These are phyloP conservation scores for Haplosporangium sp. DNA, from an alignment of 371 early-diverging fungal species.

Conservation along the genomic window DNA sequence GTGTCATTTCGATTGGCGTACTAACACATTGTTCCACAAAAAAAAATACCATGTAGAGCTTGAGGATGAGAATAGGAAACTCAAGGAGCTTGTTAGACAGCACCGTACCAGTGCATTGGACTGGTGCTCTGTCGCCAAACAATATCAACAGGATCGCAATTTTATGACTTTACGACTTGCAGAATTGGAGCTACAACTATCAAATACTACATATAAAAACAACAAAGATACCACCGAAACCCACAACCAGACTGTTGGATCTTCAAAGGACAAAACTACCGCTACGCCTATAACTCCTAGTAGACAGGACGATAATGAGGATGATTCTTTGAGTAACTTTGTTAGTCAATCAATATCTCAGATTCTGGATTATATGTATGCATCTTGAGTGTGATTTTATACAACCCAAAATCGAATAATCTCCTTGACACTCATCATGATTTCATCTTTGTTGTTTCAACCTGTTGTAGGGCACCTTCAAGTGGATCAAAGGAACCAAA, in stretches of 20 bases:
- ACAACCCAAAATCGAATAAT: background rate
- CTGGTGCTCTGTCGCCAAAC: conserved; percentile 35
- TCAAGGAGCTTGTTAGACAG: conserved; percentile 9
- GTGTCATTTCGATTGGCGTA: background rate
- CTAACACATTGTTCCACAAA: no score
- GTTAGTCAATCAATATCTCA: conserved; percentile 37
- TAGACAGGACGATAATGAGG: background rate
- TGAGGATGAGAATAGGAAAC: conserved; percentile 22
- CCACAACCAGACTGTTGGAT: background rate
- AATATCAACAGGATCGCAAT: conserved; percentile 38
- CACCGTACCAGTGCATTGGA: conserved; percentile 26
- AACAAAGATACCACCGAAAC: background rate
- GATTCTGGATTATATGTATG: conserved; percentile 39
- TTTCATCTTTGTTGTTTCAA: background rate
- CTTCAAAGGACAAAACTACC: background rate
- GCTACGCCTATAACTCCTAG: background rate
- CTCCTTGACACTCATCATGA: no score
- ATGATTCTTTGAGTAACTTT: conserved; percentile 11
- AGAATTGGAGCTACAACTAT: conserved; percentile 30
- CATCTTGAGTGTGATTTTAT: background rate
- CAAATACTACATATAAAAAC: background rate
- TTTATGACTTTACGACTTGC: conserved; percentile 27
- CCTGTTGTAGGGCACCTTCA: conserved; percentile 10
- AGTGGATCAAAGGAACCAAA: conserved; percentile 16
- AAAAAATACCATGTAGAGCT: conserved; percentile 8